Base-by-base conservation (phyloP, 2,329 filamentous ascomycete genomes). In the Pseudomassariella vexata region DNA sequence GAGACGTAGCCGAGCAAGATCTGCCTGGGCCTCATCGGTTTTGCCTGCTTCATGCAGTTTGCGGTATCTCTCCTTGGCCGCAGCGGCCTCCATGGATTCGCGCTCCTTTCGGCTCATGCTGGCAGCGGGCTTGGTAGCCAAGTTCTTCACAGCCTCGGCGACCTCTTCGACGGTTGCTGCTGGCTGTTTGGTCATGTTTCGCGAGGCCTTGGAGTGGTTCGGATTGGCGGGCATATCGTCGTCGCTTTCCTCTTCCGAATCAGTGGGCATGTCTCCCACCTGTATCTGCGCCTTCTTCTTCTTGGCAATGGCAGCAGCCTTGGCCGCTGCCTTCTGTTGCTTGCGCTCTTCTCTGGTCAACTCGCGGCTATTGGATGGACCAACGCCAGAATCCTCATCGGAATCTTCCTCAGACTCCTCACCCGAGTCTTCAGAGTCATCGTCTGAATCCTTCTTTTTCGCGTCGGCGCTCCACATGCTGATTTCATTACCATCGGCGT, bases 21-120 rank as follows among this genome's bases (percentile, higher is more conserved):
- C 92, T 5, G 85, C 82, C 57, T 86, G 83, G 28, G 90, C 89
- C 70, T 95, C 85, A 39, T 98, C 92, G 26, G 92, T 96, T 78
- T 96, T 96, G 51, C 90, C 90, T 53, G 88, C 84, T 36, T 88
- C 85, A 52, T 95, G 90, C 49, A 95, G 60, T 64, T 94, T 94
- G 68, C 87, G 76, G 55, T 95, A 95, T 46, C 80, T 75, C 68
- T 95, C 89, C 59, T 88, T 89, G 19, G 86, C 87, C 56, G 90
- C 84, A 41, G 83, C 81, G 2, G 89, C 89, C 63, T 95, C 84
- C 20, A 92, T 53, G 3, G 89, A 85, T 66, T 96, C 73, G 49
- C 74, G 57, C 63, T 79, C 70, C 57, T 73, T 62, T 33, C 71
- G 59, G 52, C 60, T 75, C 41, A 56, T 48, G 5, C 24, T 42